These are phyloP conservation scores for Lactifluus volemus DNA, from an alignment of 768 basidiomycete species.

Conservation along the genomic window DNA sequence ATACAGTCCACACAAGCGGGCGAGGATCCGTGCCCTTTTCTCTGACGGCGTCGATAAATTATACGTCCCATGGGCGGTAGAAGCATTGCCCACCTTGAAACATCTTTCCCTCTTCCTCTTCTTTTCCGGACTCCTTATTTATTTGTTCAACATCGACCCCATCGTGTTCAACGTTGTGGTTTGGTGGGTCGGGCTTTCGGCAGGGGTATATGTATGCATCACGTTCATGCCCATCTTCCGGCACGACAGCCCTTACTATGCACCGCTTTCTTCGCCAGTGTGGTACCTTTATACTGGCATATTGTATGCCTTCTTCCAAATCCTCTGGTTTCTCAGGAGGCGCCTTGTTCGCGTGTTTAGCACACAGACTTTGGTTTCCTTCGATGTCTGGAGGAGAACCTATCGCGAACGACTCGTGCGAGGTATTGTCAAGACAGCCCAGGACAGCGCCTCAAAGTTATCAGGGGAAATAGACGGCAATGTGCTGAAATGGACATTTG, in stretches of 20 bases:
- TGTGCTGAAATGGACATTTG: background rate
- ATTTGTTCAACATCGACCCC: background rate
- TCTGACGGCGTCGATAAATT: no score
- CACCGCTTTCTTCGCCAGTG: background rate
- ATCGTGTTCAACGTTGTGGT: background rate
- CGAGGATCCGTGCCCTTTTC: background rate
- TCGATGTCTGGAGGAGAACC: background rate
- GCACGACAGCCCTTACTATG: background rate
- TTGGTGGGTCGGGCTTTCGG: background rate
- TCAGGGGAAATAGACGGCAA: background rate
- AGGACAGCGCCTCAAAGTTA: background rate
- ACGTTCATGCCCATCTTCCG: background rate
- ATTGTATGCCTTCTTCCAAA: background rate
- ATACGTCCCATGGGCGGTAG: background rate
- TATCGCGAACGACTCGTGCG: background rate
- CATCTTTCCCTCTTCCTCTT: slow-evolving; percentile 3
- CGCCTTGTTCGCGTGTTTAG: background rate
- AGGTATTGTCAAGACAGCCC: background rate
- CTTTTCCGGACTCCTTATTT: background rate
- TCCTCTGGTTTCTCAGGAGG: background rate
- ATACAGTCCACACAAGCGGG: background rate
- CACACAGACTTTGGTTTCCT: background rate
- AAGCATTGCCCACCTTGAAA: background rate
- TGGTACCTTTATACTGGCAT: background rate
- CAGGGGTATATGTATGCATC: background rate